Conservation (phyloP, 225 moss, liverwort and hornwort genomes). For the Climacium dendroides region DNA sequence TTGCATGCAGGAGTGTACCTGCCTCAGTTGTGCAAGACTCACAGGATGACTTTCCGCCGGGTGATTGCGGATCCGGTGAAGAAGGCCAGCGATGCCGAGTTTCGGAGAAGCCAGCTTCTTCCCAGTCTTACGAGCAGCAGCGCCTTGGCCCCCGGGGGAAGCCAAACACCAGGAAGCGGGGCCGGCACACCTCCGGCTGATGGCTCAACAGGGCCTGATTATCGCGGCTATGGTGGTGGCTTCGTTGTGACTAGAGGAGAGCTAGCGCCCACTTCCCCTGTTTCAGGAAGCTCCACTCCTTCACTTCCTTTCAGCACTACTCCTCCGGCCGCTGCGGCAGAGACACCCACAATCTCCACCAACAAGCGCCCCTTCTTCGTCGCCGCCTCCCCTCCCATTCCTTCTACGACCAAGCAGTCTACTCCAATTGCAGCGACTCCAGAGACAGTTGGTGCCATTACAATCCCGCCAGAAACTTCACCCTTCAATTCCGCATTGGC, state of each 20-base stretch:
- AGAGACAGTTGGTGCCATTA: not conserved
- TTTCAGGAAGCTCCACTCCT: not conserved
- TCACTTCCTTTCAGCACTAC: not conserved
- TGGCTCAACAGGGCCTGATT: not conserved
- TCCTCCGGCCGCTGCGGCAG: too few relatives aligned
- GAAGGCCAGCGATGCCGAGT: conserved; percentile 16
- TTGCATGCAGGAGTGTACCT: conserved; percentile 54
- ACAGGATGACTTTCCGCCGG: conserved; percentile 13
- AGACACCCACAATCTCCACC: not conserved
- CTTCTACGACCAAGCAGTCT: not conserved
- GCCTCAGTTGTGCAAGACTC: conserved; percentile 49
- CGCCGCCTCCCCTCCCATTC: not conserved
- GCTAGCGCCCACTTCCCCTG: not conserved
- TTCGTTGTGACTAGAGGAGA: not conserved
- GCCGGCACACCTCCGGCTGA: not conserved
- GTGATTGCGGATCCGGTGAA: conserved; percentile 49
- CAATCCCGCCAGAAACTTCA: not conserved
- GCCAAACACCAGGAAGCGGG: not conserved
- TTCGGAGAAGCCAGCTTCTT: not conserved
- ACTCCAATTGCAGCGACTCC: not conserved
- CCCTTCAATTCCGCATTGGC: not conserved
- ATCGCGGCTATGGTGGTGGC: not conserved
- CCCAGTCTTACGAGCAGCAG: not conserved
- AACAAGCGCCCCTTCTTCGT: conserved; percentile 2
- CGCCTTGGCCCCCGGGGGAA: not conserved